These are phyloP conservation scores for Fusarium penzigii DNA, from an alignment of 2,329 filamentous ascomycete species.

Conservation along the genomic window DNA sequence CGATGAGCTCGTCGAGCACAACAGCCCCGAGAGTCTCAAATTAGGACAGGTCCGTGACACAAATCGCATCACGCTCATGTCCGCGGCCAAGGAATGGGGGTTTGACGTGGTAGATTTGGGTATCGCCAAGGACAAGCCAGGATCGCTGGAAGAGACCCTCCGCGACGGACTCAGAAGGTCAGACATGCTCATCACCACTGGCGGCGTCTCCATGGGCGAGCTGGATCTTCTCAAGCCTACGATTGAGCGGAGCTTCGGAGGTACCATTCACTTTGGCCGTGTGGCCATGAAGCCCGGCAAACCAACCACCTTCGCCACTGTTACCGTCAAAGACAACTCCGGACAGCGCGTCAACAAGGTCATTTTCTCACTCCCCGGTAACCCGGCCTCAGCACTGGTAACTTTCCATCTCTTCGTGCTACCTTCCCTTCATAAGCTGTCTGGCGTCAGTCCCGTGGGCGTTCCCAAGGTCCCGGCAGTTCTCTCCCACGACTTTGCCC, in stretches of 20 bases:
- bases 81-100: conserved; percentile 71
- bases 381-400: conserved; percentile 89
- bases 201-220: conserved; percentile 97
- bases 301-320: conserved; percentile 92
- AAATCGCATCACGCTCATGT: conserved; percentile 84
- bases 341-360: conserved; percentile 64
- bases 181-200: conserved; percentile 87
- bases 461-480: conserved; percentile 72
- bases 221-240: conserved; percentile 95
- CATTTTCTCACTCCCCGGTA: conserved; percentile 90
- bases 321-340: conserved; percentile 64
- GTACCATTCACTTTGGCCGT: conserved; percentile 93
- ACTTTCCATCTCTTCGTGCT: conserved; percentile 94
- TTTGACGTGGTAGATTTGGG: conserved; percentile 83
- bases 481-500: conserved; percentile 69
- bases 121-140: conserved; percentile 75
- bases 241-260: conserved; percentile 84
- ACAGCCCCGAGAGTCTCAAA: conserved; percentile 60
- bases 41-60: conserved; percentile 91
- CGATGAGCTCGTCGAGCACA: conserved; percentile 85
- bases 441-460: conserved; percentile 67
- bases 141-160: conserved; percentile 74
- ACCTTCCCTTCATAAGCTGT: conserved; percentile 76
- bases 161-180: conserved; percentile 71
- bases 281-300: conserved; percentile 99